Conservation (phyloP, 78 protist genomes). For the Dictyostelium citrinum region DNA sequence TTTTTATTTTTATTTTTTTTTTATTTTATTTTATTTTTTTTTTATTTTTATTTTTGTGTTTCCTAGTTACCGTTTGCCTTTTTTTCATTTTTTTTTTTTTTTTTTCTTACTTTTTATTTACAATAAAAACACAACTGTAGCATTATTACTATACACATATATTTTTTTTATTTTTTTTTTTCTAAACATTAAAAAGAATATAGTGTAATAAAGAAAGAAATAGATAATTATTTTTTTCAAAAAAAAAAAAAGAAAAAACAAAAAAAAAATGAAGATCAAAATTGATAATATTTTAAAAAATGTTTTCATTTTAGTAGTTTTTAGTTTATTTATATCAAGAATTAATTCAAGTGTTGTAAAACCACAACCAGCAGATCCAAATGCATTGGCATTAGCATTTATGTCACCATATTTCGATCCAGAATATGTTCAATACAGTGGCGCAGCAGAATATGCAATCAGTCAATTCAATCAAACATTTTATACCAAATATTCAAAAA, state of each 20-base stretch:
- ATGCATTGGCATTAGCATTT: background rate
- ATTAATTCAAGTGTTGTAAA: background rate
- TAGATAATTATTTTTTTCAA: too few species aligned
- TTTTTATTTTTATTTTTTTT: too few species aligned
- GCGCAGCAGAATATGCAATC: background rate
- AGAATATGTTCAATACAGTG: conserved; percentile 6
- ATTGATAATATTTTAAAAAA: background rate
- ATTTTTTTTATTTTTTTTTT: background rate
- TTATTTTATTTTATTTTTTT: background rate
- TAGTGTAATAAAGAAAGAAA: too few species aligned
- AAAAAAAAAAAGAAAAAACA: background rate
- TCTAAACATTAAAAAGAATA: background rate
- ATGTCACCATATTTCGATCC: conserved; percentile 4
- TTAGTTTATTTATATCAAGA: background rate
- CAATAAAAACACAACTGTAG: background rate
- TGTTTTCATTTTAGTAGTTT: background rate
- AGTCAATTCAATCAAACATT: background rate
- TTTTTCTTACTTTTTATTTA: background rate
- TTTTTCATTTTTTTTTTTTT: background rate
- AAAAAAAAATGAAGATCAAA: background rate
- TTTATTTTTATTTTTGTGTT: background rate
- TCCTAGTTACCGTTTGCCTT: too few species aligned
- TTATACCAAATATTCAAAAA: background rate
- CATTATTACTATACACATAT: background rate
- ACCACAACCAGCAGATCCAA: background rate